Evolutionary conservation across 768 basidiomycete genomes (phyloP), one percentile per base, ranked within the genome.

Genomic region (Suillus tomentosus): DNA sequence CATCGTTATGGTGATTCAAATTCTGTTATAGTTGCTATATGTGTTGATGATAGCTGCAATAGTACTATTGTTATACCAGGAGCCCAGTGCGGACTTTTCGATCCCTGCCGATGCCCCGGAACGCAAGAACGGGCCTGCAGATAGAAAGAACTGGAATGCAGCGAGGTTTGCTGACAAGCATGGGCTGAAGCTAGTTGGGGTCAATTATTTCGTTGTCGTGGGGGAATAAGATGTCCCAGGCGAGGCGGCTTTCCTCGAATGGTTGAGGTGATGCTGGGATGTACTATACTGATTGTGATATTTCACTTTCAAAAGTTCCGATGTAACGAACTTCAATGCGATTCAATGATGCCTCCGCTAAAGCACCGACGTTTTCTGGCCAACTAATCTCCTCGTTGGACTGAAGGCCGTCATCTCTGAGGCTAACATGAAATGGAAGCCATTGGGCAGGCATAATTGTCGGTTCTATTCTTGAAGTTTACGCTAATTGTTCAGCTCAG

Each of bases 61-160:
- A 81, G 88, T 80, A 14, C 85, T 89, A 72, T 73, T 89, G 9
- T 77, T 89, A 10, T 89, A 85, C 69, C 79, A 85, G 67, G 88
- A 90, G 67, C 87, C 88, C 4, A 72, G 69, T 13, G 69, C 60
- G 19, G 68, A 76, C 0, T 77, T 85, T 63, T 65, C 54, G 2
- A 74, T 89, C 24, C 82, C 85, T 0, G 40, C 69, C 2, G 74
- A 79, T 13, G 84, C 82, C 4, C 74, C 76, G 0, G 87, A 89
- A 65, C 73, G 79, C 65, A 78, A 81, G 22, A 76, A 73, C 3
- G 77, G 76, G n/a, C 66, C 79, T 7, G 79, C 79, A 60, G 79
- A 82, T 45, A 77, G 88, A 14, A 75, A 79, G 3, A 82, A 74
- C 40, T 90, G 88, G 88, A 78, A 85, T n/a, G 83, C 82, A 5